Evolutionary conservation across 73 alveolate genomes (phyloP).

Genomic region (Effrenium voratum): DNA sequence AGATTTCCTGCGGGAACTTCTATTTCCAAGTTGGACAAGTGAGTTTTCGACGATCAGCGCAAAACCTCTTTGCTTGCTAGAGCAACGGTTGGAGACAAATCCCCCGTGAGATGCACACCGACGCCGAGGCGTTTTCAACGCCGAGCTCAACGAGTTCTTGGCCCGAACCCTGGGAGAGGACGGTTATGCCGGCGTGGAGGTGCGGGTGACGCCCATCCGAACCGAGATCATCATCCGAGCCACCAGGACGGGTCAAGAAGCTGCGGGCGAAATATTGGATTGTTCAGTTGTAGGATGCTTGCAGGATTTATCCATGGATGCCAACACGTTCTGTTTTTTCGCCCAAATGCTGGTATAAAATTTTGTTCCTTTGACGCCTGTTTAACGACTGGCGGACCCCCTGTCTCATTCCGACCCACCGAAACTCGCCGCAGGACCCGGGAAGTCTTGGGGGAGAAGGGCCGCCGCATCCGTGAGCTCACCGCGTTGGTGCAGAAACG

Average conservation of each 20-base stretch:
- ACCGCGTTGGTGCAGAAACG: slow-evolving; percentile 98
- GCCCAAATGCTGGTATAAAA: neutral
- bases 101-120: slow-evolving; percentile 95
- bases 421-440: slow-evolving; percentile 78
- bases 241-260: slow-evolving; percentile 90
- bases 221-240: slow-evolving; percentile 99
- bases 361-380: neutral
- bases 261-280: neutral
- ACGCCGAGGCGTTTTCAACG: slow-evolving; percentile 97
- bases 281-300: neutral
- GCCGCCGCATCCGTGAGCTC: slow-evolving; percentile 98
- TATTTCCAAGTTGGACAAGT: neutral
- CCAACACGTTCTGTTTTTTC: neutral
- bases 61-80: neutral
- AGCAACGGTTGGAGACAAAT: slow-evolving; percentile 95
- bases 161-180: slow-evolving; percentile 98
- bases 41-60: neutral
- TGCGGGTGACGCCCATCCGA: slow-evolving; percentile 98
- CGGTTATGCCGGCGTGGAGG: slow-evolving; percentile 99
- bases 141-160: slow-evolving; percentile 99
- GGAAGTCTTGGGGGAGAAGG: slow-evolving; percentile 97
- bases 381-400: neutral
- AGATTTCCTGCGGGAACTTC: no score
- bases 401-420: neutral
- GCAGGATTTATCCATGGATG: neutral